Base-by-base conservation (phyloP, 441 rosid species). In the Erodium texanum region DNA sequence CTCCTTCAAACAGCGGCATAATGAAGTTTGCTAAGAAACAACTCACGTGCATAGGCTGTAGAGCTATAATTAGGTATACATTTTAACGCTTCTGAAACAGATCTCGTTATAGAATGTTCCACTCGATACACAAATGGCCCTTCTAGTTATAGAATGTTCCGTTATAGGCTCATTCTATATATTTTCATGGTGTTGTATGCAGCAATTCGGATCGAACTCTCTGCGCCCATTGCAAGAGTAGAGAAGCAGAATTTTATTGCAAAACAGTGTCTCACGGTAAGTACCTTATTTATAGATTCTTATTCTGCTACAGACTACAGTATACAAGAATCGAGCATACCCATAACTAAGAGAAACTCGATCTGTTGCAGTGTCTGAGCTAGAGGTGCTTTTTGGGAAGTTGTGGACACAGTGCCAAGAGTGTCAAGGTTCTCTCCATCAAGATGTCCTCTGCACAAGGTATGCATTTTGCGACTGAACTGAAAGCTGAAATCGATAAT, bases 351-450 rank as follows among this genome's bases (percentile, higher is more conserved):
- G 3, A 41, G 65, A 32, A 58, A 27, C 65, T 14, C 63, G 48
- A 14, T 68, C 80, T 78, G 61, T 65, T 75, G 73, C 84, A 94
- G 98, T 94, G 67, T 81, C 96, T 11, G 97, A 89, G 59, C 85
- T 92, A 67, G 98, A 94, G 80, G 82, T 77, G 75, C 85, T 89
- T 67, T 89, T 92, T 76, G 94, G 96, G 70, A 91, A 82, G 80
- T 75, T 92, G 22, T 92, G 98, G 99, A 90, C 97, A 0, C 98
- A 94, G 78, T 94, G 99, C 71, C 97, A 94, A 74, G 99, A 91
- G 71, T 91, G 99, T 76, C 97, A 89, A 77, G 98, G 97, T 66
- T 94, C 98, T 68, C 98, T 94, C 77, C 99, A 92, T 81, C 99
- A 92, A 83, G 97, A 94, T 80, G 97, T 94, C 56, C 94, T 92